Conservation (phyloP, 2,329 filamentous ascomycete genomes). For the Microcyclosporella mali region DNA sequence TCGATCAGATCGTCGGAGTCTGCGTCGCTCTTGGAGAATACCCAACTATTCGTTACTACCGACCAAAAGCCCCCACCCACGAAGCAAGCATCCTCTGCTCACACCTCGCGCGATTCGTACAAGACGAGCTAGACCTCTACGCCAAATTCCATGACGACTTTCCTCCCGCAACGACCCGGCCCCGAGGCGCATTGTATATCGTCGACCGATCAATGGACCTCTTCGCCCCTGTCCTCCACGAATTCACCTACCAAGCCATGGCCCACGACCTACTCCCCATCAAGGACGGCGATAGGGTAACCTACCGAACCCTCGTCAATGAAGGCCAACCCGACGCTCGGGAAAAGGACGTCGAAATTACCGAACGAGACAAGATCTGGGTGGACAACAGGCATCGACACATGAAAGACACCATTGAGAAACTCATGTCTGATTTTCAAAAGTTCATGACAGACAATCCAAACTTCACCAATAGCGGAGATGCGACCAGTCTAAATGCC, state of each 20-base stretch:
- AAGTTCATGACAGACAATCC: slow-evolving; percentile 87
- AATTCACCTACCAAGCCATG: slow-evolving; percentile 99
- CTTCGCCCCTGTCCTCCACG: slow-evolving; percentile 79
- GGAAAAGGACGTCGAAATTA: slow-evolving; percentile 85
- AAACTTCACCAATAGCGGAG: slow-evolving; percentile 73
- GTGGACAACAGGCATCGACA: slow-evolving; percentile 88
- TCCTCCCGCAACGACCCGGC: slow-evolving; percentile 69
- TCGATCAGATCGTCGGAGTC: slow-evolving; percentile 65
- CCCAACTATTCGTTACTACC: slow-evolving; percentile 86
- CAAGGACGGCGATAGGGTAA: slow-evolving; percentile 80
- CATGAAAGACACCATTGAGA: slow-evolving; percentile 97
- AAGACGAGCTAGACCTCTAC: slow-evolving; percentile 85
- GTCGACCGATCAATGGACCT: slow-evolving; percentile 92
- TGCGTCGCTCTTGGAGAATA: slow-evolving; percentile 93
- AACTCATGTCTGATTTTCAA: slow-evolving; percentile 85
- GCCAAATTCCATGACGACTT: slow-evolving; percentile 78
- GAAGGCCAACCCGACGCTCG: slow-evolving; percentile 64
- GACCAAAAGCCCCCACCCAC: slow-evolving; percentile 66
- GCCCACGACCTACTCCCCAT: slow-evolving; percentile 87
- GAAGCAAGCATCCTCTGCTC: slow-evolving; percentile 83
- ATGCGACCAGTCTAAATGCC: slow-evolving; percentile 71
- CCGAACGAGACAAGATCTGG: slow-evolving; percentile 90
- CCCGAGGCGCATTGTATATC: slow-evolving; percentile 76
- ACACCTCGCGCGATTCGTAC: slow-evolving; percentile 83
- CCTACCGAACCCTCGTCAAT: slow-evolving; percentile 74